Evolutionary conservation across 768 basidiomycete genomes (phyloP).

Genomic region (Russula griseocarnosa): DNA sequence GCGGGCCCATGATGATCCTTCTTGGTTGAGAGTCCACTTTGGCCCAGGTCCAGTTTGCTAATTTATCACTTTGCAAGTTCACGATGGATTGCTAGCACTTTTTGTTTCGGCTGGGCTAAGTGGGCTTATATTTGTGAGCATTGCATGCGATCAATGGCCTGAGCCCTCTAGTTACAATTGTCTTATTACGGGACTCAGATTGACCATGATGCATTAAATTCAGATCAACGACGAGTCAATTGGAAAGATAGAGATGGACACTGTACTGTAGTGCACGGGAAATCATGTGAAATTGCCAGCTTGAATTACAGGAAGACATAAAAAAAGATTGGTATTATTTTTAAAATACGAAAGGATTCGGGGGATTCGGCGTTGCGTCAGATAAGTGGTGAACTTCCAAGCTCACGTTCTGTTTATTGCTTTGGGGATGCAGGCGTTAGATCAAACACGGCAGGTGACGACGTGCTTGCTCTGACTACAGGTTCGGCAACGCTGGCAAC

Average conservation of each 20-base stretch:
- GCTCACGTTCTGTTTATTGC: constrained; percentile 1
- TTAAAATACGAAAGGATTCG: neutral
- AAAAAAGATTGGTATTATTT: constrained; percentile 3
- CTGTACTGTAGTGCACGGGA: constrained; percentile 8
- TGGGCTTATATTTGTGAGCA: constrained; percentile 37
- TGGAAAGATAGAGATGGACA: constrained; percentile 9
- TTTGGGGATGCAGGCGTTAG: constrained; percentile 10
- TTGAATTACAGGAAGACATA: constrained; percentile 7
- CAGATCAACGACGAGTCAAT: constrained; percentile 12
- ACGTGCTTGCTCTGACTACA: constrained; percentile 25
- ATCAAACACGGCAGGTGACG: constrained; percentile 26
- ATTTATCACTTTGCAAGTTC: neutral
- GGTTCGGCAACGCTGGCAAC: constrained; percentile 3
- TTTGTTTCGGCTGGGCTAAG: constrained; percentile 29
- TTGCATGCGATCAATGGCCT: constrained; percentile 32
- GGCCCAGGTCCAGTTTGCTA: too few relatives aligned
- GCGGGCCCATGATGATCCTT: too few relatives aligned
- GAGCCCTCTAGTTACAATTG: neutral
- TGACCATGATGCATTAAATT: neutral
- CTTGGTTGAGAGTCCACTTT: too few relatives aligned
- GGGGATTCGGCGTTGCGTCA: neutral
- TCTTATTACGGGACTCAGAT: constrained; percentile 4
- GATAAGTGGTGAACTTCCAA: neutral
- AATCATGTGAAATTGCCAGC: constrained; percentile 17
- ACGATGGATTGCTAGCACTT: neutral